Evolutionary conservation across 495 filamentous ascomycete species (phyloP), one percentile per base, ranked within the genome.

Genomic region (Neurospora sp.): DNA sequence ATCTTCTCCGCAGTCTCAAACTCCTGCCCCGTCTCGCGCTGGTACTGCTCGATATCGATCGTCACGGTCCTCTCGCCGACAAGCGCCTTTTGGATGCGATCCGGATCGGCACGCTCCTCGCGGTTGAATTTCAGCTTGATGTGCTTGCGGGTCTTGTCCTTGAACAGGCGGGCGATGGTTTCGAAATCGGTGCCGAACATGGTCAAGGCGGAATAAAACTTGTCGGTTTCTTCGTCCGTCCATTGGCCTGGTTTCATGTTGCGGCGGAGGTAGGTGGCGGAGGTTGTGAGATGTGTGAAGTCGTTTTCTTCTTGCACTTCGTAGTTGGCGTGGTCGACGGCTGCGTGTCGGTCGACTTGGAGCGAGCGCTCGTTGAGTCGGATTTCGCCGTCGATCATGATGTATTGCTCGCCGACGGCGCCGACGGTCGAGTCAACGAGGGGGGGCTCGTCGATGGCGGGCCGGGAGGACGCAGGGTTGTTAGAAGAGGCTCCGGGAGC

Each of bases 171-270:
- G 76, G 89, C 88, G 77, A 99, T 96, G 76, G 93, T 92, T 81
- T 90, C 88, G 79, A 98, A 98, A 79, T 98, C 94, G 0, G 94
- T 97, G 37, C 96, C 96, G 79, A 96, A 97, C 87, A 92, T 93
- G 37, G 88, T 84, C 3, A 99, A 84, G 0, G 91, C 91, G 24
- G 92, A 86, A 79, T 97, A 98, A 82, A 98, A 98, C 37, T 89
- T 82, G 39, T 95, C 92, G 4, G 93, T 97, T 69, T 90, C 85
- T 11, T 90, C 90, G 31, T 89, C 88, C 69, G 89, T 88, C 96
- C 96, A 99, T 4, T 88, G 85, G 72, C 92, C 87, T 15, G 89
- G 87, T 77, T 81, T 82, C 40, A 81, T 75, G 31, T 91, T 90
- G 70, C 90, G 88, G 73, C 92, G 93, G 42, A 92, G 85, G 78